These are phyloP conservation scores for Lotmaria passim DNA, from an alignment of 208 protist species.

Conservation along the genomic window DNA sequence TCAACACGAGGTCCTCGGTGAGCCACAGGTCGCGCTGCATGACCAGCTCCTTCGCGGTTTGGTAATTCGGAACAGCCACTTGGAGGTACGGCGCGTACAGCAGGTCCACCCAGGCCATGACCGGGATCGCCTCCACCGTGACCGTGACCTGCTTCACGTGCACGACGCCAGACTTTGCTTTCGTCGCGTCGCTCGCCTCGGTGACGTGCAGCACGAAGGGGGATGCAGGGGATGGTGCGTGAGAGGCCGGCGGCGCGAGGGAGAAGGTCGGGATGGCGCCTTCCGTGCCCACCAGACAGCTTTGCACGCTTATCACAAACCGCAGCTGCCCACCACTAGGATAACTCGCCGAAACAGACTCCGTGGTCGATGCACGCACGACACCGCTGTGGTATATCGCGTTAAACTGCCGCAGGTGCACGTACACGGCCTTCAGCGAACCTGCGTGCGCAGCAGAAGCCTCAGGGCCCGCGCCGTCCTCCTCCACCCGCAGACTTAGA, in stretches of 20 bases:
- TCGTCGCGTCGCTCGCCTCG: conserved; percentile 10
- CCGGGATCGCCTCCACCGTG: conserved; percentile 46
- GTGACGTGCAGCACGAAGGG: conserved; percentile 8
- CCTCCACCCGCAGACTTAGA: conserved; percentile 17
- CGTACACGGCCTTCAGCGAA: conserved; percentile 18
- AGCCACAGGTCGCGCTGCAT: conserved; percentile 58
- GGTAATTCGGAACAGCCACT: conserved; percentile 59
- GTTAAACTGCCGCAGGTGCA: conserved; percentile 18
- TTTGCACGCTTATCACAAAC: conserved; percentile 14
- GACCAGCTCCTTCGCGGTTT: conserved; percentile 41
- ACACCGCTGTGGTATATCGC: conserved; percentile 7
- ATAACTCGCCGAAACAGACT: background rate
- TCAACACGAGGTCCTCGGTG: conserved; percentile 52
- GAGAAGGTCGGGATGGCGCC: conserved; percentile 24
- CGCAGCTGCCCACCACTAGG: background rate
- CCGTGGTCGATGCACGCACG: background rate
- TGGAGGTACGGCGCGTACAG: conserved; percentile 73
- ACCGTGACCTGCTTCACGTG: conserved; percentile 43
- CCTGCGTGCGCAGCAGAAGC: background rate
- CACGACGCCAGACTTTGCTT: conserved; percentile 28
- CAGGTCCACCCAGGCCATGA: conserved; percentile 48
- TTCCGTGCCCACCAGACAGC: conserved; percentile 29
- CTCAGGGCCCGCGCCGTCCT: conserved; percentile 6
- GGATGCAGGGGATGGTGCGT: background rate
- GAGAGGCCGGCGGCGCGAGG: conserved; percentile 4